These are phyloP conservation scores for Dendrothele bispora DNA, from an alignment of 768 basidiomycete genomes.

Conservation along the genomic window DNA sequence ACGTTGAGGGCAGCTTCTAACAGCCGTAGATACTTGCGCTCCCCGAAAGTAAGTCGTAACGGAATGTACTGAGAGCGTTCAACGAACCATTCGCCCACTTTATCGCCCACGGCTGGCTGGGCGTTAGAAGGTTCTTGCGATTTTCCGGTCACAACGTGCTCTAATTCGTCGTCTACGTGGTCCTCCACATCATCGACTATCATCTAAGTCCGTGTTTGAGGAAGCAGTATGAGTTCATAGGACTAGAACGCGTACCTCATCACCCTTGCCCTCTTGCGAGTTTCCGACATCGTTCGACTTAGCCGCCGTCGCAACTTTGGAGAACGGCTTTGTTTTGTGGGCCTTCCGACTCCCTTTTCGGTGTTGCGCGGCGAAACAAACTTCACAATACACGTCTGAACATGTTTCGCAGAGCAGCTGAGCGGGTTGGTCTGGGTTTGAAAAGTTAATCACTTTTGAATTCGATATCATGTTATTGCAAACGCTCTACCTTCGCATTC, in stretches of 20 bases:
- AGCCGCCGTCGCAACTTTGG: conserved; percentile 21
- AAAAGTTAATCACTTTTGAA: no score
- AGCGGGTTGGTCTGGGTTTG: conserved; percentile 72
- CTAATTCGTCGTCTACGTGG: conserved; percentile 42
- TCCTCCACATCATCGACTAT: conserved; percentile 47
- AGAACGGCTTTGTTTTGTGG: conserved; percentile 55
- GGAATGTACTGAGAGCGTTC: conserved; percentile 83
- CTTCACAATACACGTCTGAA: conserved; percentile 74
- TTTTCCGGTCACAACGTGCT: conserved; percentile 38
- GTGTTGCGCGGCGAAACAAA: conserved; percentile 85
- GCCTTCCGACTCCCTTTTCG: conserved; percentile 75
- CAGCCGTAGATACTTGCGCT: conserved; percentile 83
- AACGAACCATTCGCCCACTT: conserved; percentile 84
- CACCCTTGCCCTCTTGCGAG: conserved; percentile 14
- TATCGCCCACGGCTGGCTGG: conserved; percentile 58
- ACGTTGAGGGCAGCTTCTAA: conserved; percentile 83
- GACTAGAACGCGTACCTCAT: conserved; percentile 25
- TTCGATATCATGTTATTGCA: background rate
- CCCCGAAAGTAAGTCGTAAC: conserved; percentile 66
- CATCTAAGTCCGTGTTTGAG: background rate
- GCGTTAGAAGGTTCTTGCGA: conserved; percentile 42
- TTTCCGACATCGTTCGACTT: background rate
- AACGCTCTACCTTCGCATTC: conserved; percentile 79
- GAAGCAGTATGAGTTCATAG: background rate
- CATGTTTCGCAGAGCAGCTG: conserved; percentile 73